Evolutionary conservation across 129 eudicot genomes (phyloP), one percentile per base, ranked within the genome.

Genomic region (Tagetes patula): DNA sequence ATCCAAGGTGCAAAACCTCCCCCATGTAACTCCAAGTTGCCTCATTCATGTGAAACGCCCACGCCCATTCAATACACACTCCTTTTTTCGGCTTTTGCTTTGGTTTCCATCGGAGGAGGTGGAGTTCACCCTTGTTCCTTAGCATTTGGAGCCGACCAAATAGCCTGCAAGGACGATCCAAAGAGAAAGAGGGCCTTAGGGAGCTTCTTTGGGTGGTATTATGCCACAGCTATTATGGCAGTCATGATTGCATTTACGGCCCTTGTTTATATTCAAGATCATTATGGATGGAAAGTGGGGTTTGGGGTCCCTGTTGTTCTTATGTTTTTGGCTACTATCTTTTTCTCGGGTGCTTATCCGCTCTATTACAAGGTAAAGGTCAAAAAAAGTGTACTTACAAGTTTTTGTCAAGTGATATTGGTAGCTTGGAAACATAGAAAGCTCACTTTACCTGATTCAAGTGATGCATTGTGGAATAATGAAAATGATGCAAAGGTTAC

Each of bases 141-240:
- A 40, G 95, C 98, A 67, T 92, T 92, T 75, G 98, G 96, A 2
- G 96, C 98, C 4, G 95, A 92, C 79, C 98, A 92, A 69, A 62
- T 92, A 3, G 88, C 83, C 82, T 41, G 65, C 8, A 82, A 66
- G 50, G 79, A 83, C 13, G 82, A 85, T 41, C 81, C 85, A n/a
- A 74, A 82, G 41, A 85, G 81, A 45, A 79, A 75, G 11, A 77
- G 83, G 73, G 73, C 79, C 1, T 49, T 87, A 13, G 98, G 86
- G 70, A 83, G 86, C 67, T 89, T 58, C 67, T 92, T 92, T 39
- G 79, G 87, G 37, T 89, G 98, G 98, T 89, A 89, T 43, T 89
- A 89, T 33, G 90, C 94, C 11, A 75, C 91, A 0, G 80, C 92
- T 8, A 60, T 83, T 14, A 48, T 85, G 55, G 77, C 88, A 0